Evolutionary conservation across 352 stramenopile genomes (phyloP).

Genomic region (Phytophthora nicotianae): DNA sequence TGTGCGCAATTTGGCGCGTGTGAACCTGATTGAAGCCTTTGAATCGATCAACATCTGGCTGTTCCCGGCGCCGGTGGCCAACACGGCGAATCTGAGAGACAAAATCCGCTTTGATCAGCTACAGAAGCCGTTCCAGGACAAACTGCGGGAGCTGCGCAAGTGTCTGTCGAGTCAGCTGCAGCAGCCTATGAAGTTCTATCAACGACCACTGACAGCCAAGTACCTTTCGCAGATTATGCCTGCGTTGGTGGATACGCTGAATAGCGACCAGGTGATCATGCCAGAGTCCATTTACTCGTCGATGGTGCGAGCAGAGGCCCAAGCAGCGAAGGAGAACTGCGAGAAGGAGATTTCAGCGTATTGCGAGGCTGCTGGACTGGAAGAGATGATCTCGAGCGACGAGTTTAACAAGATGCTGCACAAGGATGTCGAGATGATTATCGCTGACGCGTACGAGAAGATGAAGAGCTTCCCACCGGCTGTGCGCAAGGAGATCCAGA

Average conservation of each 20-base stretch:
- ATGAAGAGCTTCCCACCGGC: conserved; percentile 51
- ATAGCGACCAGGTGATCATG: conserved; percentile 90
- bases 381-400: conserved; percentile 64
- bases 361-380: conserved; percentile 64
- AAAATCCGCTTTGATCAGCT: conserved; percentile 89
- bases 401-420: conserved; percentile 64
- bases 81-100: conserved; percentile 78
- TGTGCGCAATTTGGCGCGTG: conserved; percentile 76
- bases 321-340: conserved; percentile 60
- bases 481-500: conserved; percentile 72
- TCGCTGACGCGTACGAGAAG: conserved; percentile 56
- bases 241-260: conserved; percentile 76
- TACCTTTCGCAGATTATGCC: conserved; percentile 83
- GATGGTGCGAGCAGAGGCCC: conserved; percentile 81
- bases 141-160: conserved; percentile 76
- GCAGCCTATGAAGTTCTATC: conserved; percentile 78
- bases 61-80: conserved; percentile 79
- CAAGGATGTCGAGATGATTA: conserved; percentile 59
- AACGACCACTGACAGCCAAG: conserved; percentile 70
- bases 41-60: conserved; percentile 89
- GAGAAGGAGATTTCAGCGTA: conserved; percentile 67
- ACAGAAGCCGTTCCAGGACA: conserved; percentile 76
- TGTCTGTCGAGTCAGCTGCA: conserved; percentile 73
- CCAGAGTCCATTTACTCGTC: conserved; percentile 90
- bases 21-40: conserved; percentile 80